Evolutionary conservation across 2,329 filamentous ascomycete species (phyloP).

Genomic region (Capronia epimyces): DNA sequence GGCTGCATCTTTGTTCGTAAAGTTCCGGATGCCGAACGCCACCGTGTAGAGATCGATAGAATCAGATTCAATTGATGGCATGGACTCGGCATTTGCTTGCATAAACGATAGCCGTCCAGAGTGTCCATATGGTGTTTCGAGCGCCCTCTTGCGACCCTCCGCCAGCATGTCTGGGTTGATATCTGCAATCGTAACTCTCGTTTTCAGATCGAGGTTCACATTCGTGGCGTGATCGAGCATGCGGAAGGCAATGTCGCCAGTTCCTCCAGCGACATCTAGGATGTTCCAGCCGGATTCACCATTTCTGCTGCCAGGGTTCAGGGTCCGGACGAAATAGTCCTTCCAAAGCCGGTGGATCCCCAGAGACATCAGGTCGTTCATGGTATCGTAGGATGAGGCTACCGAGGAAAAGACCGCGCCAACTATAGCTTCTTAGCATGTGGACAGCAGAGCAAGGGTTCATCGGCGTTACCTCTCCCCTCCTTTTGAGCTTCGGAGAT

Average conservation of each 20-base stretch:
- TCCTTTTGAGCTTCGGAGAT: slow-evolving; percentile 76
- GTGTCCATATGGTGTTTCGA: slow-evolving; percentile 55
- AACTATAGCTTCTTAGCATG: slow-evolving; percentile 45
- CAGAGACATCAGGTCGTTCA: slow-evolving; percentile 99
- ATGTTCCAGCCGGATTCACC: slow-evolving; percentile 59
- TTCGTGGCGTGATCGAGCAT: slow-evolving; percentile 82
- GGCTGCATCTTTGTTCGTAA: slow-evolving; percentile 82
- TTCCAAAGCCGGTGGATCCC: slow-evolving; percentile 97
- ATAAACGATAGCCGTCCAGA: slow-evolving; percentile 62
- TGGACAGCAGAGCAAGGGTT: not conserved
- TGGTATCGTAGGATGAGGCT: slow-evolving; percentile 87
- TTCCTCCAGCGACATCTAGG: slow-evolving; percentile 93
- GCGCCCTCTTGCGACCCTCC: slow-evolving; percentile 75
- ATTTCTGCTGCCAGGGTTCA: slow-evolving; percentile 68
- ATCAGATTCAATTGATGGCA: slow-evolving; percentile 59
- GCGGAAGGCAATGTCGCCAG: slow-evolving; percentile 95
- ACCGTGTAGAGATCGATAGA: slow-evolving; percentile 95
- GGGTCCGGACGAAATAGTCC: slow-evolving; percentile 86
- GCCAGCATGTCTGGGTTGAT: slow-evolving; percentile 94
- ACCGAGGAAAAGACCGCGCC: slow-evolving; percentile 91
- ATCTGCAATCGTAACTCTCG: slow-evolving; percentile 84
- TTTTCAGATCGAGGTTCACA: slow-evolving; percentile 71
- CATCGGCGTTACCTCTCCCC: slow-evolving; percentile 48
- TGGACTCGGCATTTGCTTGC: slow-evolving; percentile 80
- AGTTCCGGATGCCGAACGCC: slow-evolving; percentile 95